Evolutionary conservation across 2,329 filamentous ascomycete species (phyloP).

Genomic region (Dothistroma pini): DNA sequence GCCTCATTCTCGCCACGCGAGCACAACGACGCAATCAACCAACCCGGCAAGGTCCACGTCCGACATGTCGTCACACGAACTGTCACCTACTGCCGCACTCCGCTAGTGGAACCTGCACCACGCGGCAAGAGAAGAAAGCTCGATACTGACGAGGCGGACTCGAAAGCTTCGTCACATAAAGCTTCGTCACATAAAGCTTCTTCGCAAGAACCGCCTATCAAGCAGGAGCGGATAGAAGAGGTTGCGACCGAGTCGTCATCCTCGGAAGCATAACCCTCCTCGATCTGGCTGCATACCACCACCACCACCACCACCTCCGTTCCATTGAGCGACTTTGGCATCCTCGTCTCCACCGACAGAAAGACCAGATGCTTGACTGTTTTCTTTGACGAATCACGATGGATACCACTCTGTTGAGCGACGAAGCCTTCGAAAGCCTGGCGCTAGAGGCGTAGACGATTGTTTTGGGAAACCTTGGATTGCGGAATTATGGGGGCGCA

Average conservation of each 20-base stretch:
- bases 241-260: constrained; percentile 14
- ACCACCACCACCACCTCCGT: constrained; percentile 1
- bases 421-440: constrained; percentile 23
- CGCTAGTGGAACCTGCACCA: constrained; percentile 73
- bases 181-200: constrained; percentile 14
- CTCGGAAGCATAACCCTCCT: constrained; percentile 4
- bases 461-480: background rate
- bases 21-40: constrained; percentile 44
- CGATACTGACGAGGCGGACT: constrained; percentile 35
- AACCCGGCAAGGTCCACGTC: constrained; percentile 58
- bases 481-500: background rate
- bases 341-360: background rate
- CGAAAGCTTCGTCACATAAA: constrained; percentile 6
- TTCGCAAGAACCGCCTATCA: constrained; percentile 21
- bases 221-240: constrained; percentile 23
- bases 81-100: constrained; percentile 73
- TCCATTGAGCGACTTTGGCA: constrained; percentile 3
- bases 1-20: constrained; percentile 64
- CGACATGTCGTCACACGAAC: constrained; percentile 91
- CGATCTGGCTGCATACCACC: background rate
- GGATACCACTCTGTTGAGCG: constrained; percentile 16
- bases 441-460: constrained; percentile 24
- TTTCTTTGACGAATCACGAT: constrained; percentile 25
- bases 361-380: constrained; percentile 3
- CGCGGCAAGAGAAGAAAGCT: constrained; percentile 88